phyloP scores from a whole-genome alignment of 768 basidiomycete genomes.

The Termitomyces sp. region DNA sequence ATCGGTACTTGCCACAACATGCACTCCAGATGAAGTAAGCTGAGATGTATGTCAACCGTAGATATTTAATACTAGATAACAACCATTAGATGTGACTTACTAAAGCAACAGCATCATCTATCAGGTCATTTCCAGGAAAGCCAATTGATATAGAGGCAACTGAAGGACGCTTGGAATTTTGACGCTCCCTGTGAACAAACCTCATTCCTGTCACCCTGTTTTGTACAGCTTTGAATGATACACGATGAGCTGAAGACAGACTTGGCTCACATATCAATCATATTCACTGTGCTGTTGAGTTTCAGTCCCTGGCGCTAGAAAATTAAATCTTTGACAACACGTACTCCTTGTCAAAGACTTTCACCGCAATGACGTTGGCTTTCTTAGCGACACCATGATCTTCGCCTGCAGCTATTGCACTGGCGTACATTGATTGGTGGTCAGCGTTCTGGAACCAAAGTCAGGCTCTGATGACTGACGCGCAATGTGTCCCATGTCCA shows the following conservation, averaged over 20 bases:
- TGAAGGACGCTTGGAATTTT: background rate
- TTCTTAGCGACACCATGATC: background rate
- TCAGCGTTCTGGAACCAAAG: background rate
- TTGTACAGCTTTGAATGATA: background rate
- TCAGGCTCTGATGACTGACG: no score
- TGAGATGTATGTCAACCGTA: background rate
- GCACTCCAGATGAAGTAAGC: background rate
- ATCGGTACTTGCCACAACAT: background rate
- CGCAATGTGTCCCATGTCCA: background rate
- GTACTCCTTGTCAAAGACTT: background rate
- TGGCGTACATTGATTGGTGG: background rate
- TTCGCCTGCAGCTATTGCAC: background rate
- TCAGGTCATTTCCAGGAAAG: background rate
- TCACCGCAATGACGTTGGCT: background rate
- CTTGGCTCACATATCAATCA: background rate
- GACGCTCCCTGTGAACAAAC: background rate
- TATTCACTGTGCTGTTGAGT: background rate
- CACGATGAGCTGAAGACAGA: background rate
- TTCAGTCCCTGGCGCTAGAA: background rate
- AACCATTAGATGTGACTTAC: background rate
- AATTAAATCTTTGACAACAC: background rate
- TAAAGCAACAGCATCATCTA: background rate
- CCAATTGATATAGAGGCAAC: background rate
- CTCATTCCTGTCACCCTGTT: background rate
- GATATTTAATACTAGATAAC: background rate